phyloP scores from a whole-genome alignment of 495 filamentous ascomycete species.

The Trichoderma erinaceum region DNA sequence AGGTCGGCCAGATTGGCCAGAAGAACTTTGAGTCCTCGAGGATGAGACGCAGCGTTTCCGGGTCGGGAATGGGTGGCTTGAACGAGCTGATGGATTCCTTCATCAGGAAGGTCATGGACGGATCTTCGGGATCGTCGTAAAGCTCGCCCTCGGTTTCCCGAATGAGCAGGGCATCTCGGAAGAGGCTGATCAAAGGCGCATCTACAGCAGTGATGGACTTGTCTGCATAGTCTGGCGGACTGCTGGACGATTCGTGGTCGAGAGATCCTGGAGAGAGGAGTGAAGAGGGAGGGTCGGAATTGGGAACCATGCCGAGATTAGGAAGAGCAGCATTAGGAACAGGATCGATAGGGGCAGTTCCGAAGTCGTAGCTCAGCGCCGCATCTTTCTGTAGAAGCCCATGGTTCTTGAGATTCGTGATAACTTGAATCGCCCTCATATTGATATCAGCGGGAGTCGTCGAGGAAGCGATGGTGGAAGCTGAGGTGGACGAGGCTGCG shows the following conservation, averaged over 20 bases:
- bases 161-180: background rate
- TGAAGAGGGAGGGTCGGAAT: background rate
- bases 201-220: background rate
- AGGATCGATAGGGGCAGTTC: too few species aligned
- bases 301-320: background rate
- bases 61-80: constrained; percentile 1
- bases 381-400: background rate
- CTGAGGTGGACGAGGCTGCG: background rate
- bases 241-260: background rate
- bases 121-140: constrained; percentile 8
- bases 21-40: background rate
- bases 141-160: background rate
- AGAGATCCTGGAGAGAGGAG: background rate
- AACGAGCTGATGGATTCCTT: constrained; percentile 1
- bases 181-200: background rate
- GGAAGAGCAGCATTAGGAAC: too few species aligned
- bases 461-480: background rate
- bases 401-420: background rate
- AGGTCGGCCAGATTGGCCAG: background rate
- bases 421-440: background rate
- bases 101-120: background rate
- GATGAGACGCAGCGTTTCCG: background rate
- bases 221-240: background rate
- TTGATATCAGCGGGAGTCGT: background rate
- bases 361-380: background rate